These are phyloP conservation scores for Marasmius tenuissimus DNA, from an alignment of 1,284 basidiomycete species.

Conservation along the genomic window DNA sequence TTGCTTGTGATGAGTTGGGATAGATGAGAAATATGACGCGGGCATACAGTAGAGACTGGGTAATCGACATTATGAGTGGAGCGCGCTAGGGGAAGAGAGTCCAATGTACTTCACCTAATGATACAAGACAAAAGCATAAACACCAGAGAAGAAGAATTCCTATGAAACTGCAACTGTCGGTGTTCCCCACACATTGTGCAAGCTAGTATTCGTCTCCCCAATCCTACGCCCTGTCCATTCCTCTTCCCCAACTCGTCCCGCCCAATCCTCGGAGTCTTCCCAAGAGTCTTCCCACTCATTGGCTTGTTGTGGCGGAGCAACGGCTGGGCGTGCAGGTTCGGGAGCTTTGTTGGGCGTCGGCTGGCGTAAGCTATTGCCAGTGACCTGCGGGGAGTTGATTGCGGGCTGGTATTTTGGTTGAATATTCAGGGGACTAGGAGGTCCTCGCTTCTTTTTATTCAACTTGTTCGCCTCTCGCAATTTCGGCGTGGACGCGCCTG, in stretches of 20 bases:
- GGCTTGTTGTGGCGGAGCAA: conserved; percentile 5
- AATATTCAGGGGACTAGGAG: conserved; percentile 42
- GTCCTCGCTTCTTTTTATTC: conserved; percentile 38
- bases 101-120: background rate
- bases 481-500: conserved; percentile 21
- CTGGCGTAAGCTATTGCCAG: background rate
- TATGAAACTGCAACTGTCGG: conserved; percentile 13
- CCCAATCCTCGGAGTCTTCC: conserved; percentile 61
- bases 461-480: conserved; percentile 29
- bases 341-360: conserved; percentile 14
- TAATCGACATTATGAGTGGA: no score
- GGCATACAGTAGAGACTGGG: no score
- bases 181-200: conserved; percentile 20
- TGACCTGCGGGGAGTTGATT: conserved; percentile 27
- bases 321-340: background rate
- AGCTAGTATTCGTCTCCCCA: conserved; percentile 33
- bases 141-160: background rate
- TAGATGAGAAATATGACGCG: no score
- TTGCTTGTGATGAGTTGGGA: no score
- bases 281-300: conserved; percentile 51
- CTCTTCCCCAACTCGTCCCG: conserved; percentile 43
- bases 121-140: background rate
- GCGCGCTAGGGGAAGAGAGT: no score
- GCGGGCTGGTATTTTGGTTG: conserved; percentile 29
- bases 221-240: conserved; percentile 46